These are phyloP conservation scores for Cornus suecica DNA, from an alignment of 148 eudicot genomes.

Conservation along the genomic window DNA sequence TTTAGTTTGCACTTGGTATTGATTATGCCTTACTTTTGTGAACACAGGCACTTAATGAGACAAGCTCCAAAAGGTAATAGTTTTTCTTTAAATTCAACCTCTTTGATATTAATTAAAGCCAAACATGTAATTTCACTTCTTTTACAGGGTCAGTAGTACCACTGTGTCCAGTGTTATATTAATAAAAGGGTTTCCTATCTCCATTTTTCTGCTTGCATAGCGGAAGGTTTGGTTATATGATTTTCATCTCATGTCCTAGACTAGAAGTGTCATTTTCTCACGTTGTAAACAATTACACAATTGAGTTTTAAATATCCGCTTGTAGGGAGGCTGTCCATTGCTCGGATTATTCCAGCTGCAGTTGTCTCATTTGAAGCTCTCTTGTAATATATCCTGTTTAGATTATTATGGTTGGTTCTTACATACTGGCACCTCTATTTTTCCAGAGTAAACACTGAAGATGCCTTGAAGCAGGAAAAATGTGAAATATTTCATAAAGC, in stretches of 20 bases:
- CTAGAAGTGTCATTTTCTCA: not conserved
- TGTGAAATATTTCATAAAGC: conserved; percentile 22
- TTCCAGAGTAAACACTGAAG: conserved; percentile 35
- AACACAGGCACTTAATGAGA: conserved; percentile 6
- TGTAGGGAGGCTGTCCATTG: not conserved
- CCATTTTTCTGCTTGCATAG: not conserved
- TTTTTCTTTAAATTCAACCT: not conserved
- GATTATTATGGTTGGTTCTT: not conserved
- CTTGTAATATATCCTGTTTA: not conserved
- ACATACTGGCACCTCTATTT: conserved; percentile 4
- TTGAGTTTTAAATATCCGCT: not conserved
- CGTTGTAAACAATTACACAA: not conserved
- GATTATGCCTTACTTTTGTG: not conserved
- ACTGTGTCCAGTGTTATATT: not conserved
- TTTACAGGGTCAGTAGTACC: not conserved
- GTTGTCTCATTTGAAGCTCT: not conserved
- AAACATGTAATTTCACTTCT: not conserved
- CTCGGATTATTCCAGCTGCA: conserved; percentile 3
- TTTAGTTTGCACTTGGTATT: not conserved
- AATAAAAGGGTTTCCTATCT: not conserved
- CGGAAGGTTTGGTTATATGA: not conserved
- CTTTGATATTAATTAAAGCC: not conserved
- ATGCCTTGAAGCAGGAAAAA: conserved; percentile 27
- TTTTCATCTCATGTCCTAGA: not conserved
- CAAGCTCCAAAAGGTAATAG: conserved; percentile 16